Evolutionary conservation across 139 green algal species (phyloP).

Genomic region (Coelastrella sp.): DNA sequence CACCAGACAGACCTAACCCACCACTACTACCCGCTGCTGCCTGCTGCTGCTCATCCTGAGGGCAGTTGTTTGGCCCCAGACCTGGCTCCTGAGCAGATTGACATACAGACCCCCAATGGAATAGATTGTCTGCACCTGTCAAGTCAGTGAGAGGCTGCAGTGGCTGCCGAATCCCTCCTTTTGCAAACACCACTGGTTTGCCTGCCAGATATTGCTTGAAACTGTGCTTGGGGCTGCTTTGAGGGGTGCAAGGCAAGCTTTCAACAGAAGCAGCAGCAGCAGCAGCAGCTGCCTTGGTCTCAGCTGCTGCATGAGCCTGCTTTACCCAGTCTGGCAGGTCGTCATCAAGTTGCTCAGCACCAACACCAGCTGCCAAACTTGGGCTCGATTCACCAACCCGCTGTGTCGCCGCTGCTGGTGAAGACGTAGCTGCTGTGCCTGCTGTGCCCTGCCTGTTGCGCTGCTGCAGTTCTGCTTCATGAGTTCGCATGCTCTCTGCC

Average conservation of each 20-base stretch:
- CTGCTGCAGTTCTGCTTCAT: background rate
- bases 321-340: background rate
- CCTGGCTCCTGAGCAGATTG: background rate
- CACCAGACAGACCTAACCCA: background rate
- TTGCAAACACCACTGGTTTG: background rate
- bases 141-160: background rate
- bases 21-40: background rate
- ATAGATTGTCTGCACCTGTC: background rate
- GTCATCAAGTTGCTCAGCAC: background rate
- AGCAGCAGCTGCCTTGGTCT: background rate
- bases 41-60: slow-evolving; percentile 5
- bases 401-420: no score
- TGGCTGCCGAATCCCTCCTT: background rate
- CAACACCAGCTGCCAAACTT: background rate
- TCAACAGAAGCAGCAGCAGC: background rate
- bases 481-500: background rate
- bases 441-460: background rate
- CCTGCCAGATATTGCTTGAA: background rate
- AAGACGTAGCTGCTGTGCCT: background rate
- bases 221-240: background rate
- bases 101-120: background rate
- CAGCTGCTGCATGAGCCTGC: background rate
- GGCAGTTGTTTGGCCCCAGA: background rate
- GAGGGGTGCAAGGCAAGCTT: background rate
- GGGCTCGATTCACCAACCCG: no score